Conservation (phyloP, 208 protist species). For the Tritrichomonas foetus region DNA sequence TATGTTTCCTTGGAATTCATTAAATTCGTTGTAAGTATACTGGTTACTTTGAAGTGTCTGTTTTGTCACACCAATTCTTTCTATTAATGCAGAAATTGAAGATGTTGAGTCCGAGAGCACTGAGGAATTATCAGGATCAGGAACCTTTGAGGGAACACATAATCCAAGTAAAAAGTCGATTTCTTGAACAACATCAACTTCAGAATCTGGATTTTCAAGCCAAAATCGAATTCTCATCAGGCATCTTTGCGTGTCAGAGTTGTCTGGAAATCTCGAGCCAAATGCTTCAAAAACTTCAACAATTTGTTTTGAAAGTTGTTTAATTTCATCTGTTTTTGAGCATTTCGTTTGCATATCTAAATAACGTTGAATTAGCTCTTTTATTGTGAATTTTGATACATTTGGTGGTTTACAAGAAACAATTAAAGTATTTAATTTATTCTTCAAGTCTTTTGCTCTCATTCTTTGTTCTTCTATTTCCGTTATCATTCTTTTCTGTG, state of each 20-base stretch:
- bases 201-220: not conserved
- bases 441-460: not conserved
- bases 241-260: not conserved
- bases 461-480: not conserved
- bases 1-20: too few relatives aligned
- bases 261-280: not conserved
- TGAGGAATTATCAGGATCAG: too few relatives aligned
- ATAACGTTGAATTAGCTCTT: not conserved
- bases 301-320: not conserved
- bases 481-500: not conserved
- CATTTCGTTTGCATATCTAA: not conserved
- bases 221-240: not conserved
- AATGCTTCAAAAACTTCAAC: not conserved
- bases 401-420: not conserved
- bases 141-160: not conserved
- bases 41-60: too few relatives aligned
- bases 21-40: too few relatives aligned
- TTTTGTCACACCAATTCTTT: too few relatives aligned
- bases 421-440: not conserved
- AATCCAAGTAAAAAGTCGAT: constrained; percentile 22
- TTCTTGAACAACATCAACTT: constrained; percentile 20
- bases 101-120: too few relatives aligned
- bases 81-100: too few relatives aligned
- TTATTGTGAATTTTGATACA: not conserved
- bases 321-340: not conserved